phyloP scores from a whole-genome alignment of 768 basidiomycete species.

The Mycena chlorophos region DNA sequence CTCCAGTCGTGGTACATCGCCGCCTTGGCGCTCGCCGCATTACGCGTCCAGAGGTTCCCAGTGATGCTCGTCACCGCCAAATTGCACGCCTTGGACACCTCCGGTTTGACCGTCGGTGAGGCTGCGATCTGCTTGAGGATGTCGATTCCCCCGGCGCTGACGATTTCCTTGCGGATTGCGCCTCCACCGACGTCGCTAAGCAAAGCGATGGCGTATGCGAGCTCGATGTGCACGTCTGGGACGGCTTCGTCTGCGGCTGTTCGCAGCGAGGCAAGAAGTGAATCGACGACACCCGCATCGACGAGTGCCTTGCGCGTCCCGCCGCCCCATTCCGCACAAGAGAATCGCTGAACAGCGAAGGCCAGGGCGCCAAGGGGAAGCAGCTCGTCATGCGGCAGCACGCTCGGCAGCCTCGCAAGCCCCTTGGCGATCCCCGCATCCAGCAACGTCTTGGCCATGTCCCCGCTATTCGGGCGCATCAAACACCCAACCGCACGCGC shows the following conservation, averaged over 20 bases:
- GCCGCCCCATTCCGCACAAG: slow-evolving; percentile 29
- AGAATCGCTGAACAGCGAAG: slow-evolving; percentile 29
- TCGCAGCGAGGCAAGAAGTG: slow-evolving; percentile 28
- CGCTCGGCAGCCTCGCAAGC: slow-evolving; percentile 27
- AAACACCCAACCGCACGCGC: slow-evolving; percentile 28
- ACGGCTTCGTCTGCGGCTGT: slow-evolving; percentile 26
- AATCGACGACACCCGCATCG: slow-evolving; percentile 30
- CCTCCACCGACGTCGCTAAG: slow-evolving; percentile 29
- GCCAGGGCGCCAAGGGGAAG: slow-evolving; percentile 28
- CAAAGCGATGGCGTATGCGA: slow-evolving; percentile 28
- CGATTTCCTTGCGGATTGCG: slow-evolving; percentile 30
- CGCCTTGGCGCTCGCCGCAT: slow-evolving; percentile 23
- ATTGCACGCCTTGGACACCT: slow-evolving; percentile 29
- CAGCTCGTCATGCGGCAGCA: slow-evolving; percentile 27
- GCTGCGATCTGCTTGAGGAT: slow-evolving; percentile 25
- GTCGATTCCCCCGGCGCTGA: slow-evolving; percentile 29
- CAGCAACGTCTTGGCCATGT: slow-evolving; percentile 26
- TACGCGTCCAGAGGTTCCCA: slow-evolving; percentile 29
- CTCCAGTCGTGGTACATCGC: slow-evolving; percentile 22
- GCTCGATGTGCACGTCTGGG: slow-evolving; percentile 27
- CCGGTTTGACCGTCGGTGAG: slow-evolving; percentile 8
- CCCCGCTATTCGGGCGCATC: slow-evolving; percentile 29
- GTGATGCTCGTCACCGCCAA: slow-evolving; percentile 27
- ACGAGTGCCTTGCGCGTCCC: slow-evolving; percentile 27
- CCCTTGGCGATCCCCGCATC: slow-evolving; percentile 28